A percentile compares a stretch with the other conserved stretches of the same genome.
Evolutionary conservation across 139 green algal species (phyloP).

Genomic region (Diplosphaera chodatii): DNA sequence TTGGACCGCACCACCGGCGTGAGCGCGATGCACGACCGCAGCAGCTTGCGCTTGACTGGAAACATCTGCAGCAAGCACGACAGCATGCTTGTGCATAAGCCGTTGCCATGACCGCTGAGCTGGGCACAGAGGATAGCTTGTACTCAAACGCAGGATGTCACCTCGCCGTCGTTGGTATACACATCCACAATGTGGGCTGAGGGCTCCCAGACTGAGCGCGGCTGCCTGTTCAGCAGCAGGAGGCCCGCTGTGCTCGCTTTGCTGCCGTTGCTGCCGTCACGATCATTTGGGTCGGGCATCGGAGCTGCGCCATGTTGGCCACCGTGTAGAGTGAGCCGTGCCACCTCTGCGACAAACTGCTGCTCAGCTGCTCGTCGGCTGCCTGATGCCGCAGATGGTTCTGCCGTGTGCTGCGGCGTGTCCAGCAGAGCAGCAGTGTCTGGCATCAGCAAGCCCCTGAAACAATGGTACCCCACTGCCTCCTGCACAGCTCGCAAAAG

Average conservation of each 20-base stretch:
- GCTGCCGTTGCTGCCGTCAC: conserved; percentile 9
- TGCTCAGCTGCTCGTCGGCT: no score
- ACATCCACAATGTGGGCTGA: conserved; percentile 25
- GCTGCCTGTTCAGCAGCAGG: background rate
- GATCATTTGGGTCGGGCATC: background rate
- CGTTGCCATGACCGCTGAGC: no score
- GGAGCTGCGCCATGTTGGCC: no score
- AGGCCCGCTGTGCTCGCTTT: background rate
- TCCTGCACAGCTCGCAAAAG: no score
- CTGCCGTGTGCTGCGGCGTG: no score
- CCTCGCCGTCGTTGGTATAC: conserved; percentile 48
- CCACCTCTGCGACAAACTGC: no score
- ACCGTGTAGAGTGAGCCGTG: no score
- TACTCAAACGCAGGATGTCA: no score
- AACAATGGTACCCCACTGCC: conserved; percentile 57
- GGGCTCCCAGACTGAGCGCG: background rate
- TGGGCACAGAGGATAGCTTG: no score
- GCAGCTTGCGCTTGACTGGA: conserved; percentile 49
- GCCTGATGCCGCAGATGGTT: no score
- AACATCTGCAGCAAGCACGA: no score
- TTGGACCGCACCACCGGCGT: conserved; percentile 33
- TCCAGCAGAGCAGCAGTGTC: conserved; percentile 27
- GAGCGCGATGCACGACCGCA: conserved; percentile 61
- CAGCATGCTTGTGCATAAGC: no score
- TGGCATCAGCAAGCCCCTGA: conserved; percentile 37